phyloP scores from a whole-genome alignment of 1,284 basidiomycete species.

The Dichomitus squalens region DNA sequence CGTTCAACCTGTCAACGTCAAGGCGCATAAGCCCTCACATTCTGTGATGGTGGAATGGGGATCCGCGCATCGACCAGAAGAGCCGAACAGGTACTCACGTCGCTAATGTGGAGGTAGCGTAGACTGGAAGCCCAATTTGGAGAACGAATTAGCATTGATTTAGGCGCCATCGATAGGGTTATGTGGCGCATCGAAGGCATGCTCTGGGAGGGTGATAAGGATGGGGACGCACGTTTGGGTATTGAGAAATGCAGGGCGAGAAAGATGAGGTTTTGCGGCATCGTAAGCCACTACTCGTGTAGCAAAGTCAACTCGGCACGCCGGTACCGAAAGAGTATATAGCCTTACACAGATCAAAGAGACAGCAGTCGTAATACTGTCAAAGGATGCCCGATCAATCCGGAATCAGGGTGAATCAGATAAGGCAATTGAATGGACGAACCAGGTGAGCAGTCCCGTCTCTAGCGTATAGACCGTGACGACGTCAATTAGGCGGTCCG shows the following conservation, averaged over 20 bases:
- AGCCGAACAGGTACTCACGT: constrained; percentile 45
- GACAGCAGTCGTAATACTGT: constrained; percentile 46
- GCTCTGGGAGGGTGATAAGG: background rate
- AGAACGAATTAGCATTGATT: background rate
- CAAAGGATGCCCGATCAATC: constrained; percentile 8
- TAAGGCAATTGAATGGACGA: background rate
- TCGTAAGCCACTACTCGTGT: constrained; percentile 47
- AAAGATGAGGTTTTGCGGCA: constrained; percentile 51
- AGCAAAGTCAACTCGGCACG: background rate
- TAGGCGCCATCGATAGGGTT: no score
- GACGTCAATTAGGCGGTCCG: constrained; percentile 49
- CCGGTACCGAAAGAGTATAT: background rate
- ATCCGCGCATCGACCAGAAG: background rate
- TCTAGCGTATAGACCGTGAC: constrained; percentile 56
- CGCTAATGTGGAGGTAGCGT: constrained; percentile 37
- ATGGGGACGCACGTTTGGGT: constrained; percentile 43
- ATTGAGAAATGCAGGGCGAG: constrained; percentile 54
- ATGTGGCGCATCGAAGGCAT: background rate
- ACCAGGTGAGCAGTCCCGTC: constrained; percentile 55
- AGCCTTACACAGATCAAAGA: constrained; percentile 51
- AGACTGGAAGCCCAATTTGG: constrained; percentile 9
- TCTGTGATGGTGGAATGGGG: no score
- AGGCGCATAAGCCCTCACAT: background rate
- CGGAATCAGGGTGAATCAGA: background rate
- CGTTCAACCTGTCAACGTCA: constrained; percentile 20